Percentiles rank a stretch among this genome's conserved stretches.
These are phyloP conservation scores for Cytidiella melzeri DNA, from an alignment of 768 basidiomycete species.

Conservation along the genomic window DNA sequence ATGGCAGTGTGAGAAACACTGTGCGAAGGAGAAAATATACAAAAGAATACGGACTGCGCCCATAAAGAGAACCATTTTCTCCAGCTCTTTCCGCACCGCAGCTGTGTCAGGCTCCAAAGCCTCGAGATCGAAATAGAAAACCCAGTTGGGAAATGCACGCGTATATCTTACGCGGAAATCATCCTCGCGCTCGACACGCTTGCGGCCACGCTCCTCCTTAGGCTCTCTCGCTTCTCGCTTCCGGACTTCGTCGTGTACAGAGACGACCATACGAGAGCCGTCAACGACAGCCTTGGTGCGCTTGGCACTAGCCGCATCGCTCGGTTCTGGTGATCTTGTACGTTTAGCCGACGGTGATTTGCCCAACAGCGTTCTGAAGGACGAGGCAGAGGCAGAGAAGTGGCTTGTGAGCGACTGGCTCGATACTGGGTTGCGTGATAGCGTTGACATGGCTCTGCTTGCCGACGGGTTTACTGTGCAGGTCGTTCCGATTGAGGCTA, in stretches of 20 bases:
- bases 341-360: conserved; percentile 37
- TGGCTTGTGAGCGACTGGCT: conserved; percentile 33
- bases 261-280: conserved; percentile 10
- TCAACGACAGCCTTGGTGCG: conserved; percentile 35
- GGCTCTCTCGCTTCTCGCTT: conserved; percentile 29
- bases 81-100: conserved; percentile 36
- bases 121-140: conserved; percentile 80
- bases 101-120: conserved; percentile 34
- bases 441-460: conserved; percentile 34
- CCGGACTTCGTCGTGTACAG: conserved; percentile 27
- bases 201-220: conserved; percentile 30
- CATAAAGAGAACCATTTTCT: conserved; percentile 51
- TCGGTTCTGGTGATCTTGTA: conserved; percentile 45
- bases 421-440: conserved; percentile 44
- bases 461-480: too few species aligned
- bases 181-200: conserved; percentile 44
- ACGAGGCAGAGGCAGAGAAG: conserved; percentile 27
- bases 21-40: conserved; percentile 1
- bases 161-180: conserved; percentile 84
- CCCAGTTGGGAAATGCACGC: conserved; percentile 76
- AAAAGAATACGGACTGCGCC: conserved; percentile 62
- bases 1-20: conserved; percentile 2
- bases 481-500: too few species aligned
- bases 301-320: conserved; percentile 34
- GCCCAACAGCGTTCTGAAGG: conserved; percentile 21